Conservation (phyloP, 108 stramenopile species). For the Nitzschia sp. region DNA sequence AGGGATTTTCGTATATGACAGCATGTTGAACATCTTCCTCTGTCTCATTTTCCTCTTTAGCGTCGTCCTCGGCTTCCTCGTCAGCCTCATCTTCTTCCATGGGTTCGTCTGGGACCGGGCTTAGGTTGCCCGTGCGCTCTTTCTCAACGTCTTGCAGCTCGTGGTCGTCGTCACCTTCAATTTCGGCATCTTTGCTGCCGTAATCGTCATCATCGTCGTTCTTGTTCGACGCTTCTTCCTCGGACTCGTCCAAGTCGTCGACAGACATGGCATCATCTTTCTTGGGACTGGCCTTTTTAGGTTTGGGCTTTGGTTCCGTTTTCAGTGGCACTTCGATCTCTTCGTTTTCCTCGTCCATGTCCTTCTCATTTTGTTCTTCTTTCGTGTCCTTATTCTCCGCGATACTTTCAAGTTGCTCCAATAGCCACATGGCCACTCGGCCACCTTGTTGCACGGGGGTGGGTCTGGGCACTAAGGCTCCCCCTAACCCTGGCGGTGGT, state of each 20-base stretch:
- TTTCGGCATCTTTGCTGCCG: conserved; percentile 9
- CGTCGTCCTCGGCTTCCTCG: conserved; percentile 23
- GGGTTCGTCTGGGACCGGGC: background rate
- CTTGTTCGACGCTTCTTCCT: conserved; percentile 10
- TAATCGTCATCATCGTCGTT: conserved; percentile 30
- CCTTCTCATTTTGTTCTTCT: background rate
- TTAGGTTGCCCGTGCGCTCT: conserved; percentile 16
- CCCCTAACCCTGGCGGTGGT: too few relatives aligned
- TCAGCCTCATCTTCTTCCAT: conserved; percentile 12
- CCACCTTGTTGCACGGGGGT: conserved; percentile 40
- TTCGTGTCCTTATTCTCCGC: conserved; percentile 5
- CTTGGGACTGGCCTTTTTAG: background rate
- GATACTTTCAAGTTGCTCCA: conserved; percentile 27
- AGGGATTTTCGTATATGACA: conserved; percentile 44
- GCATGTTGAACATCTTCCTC: conserved; percentile 39
- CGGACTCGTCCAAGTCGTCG: background rate
- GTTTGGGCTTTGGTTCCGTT: background rate
- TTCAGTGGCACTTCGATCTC: background rate
- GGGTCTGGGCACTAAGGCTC: conserved; percentile 19
- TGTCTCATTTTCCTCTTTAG: conserved; percentile 26
- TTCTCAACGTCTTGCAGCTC: conserved; percentile 29
- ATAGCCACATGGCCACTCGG: conserved; percentile 42
- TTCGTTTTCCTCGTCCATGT: conserved; percentile 7
- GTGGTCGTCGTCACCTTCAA: conserved; percentile 31
- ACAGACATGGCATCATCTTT: background rate